Percentiles rank a stretch among this genome's conserved stretches.
phyloP scores from a whole-genome alignment of 2,329 filamentous ascomycete species.

The Mycocentrospora acerina region DNA sequence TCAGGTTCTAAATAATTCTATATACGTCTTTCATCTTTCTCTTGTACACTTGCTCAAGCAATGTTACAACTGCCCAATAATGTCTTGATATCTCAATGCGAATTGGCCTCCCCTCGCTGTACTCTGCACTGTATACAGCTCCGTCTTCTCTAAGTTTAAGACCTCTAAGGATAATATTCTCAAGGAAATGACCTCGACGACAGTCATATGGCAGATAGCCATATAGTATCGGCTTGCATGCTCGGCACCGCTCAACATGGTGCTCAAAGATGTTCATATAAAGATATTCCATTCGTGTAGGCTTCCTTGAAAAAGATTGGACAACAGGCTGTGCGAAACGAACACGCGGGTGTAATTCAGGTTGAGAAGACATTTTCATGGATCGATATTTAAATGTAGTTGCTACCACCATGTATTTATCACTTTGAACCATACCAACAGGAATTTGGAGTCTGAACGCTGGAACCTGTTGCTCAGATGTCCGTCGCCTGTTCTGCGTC shows the following conservation, averaged over 20 bases:
- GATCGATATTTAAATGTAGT: no score
- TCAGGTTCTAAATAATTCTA: no score
- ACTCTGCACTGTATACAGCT: background rate
- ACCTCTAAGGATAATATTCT: slow-evolving; percentile 1
- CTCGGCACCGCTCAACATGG: slow-evolving; percentile 1
- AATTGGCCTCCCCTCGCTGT: background rate
- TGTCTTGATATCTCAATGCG: background rate
- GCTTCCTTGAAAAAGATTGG: slow-evolving; percentile 3
- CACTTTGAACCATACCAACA: no score
- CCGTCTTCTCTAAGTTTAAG: slow-evolving; percentile 1
- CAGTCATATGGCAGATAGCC: slow-evolving; percentile 1
- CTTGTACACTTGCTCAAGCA: no score
- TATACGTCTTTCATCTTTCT: no score
- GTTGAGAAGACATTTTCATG: background rate
- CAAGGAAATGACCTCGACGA: background rate
- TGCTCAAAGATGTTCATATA: slow-evolving; percentile 7
- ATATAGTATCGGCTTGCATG: slow-evolving; percentile 1
- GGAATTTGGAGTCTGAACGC: no score
- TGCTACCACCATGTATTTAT: no score
- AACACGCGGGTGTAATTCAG: background rate
- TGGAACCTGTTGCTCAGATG: no score
- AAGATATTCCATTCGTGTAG: slow-evolving; percentile 1
- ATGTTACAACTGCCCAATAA: background rate
- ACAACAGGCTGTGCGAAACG: slow-evolving; percentile 3
- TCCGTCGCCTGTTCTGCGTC: no score